Conservation (phyloP, 2,329 filamentous ascomycete species). For the Massarina eburnea region DNA sequence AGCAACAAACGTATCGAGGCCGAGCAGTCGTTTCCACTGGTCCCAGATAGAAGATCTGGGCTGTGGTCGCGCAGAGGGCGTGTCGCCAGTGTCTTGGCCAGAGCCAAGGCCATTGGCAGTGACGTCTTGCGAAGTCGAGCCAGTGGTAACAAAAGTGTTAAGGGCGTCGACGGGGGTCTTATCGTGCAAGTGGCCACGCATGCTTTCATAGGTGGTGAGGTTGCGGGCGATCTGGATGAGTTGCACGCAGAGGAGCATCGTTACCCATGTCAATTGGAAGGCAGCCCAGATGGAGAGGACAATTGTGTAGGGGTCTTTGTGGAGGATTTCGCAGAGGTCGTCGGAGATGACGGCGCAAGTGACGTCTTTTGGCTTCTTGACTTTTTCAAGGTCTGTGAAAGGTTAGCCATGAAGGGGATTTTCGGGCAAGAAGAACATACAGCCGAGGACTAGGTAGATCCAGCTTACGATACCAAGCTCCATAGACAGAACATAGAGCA, state of each 20-base stretch:
- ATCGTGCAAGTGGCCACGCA: constrained; percentile 74
- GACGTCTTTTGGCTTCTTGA: constrained; percentile 54
- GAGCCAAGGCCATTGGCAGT: constrained; percentile 61
- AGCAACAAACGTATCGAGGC: constrained; percentile 90
- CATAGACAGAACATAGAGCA: constrained; percentile 81
- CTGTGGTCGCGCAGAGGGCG: constrained; percentile 40
- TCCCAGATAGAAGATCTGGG: constrained; percentile 69
- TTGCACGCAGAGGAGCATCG: constrained; percentile 95
- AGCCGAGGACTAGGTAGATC: constrained; percentile 71
- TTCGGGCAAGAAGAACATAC: constrained; percentile 51
- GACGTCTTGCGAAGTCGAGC: constrained; percentile 62
- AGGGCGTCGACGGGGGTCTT: constrained; percentile 61
- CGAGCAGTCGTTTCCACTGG: constrained; percentile 81
- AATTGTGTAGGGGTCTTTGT: constrained; percentile 81
- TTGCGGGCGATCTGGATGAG: constrained; percentile 88
- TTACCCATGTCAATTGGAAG: constrained; percentile 89
- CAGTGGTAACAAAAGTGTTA: constrained; percentile 74
- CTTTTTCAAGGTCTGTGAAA: constrained; percentile 64
- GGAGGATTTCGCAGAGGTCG: constrained; percentile 72
- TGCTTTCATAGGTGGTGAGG: constrained; percentile 95
- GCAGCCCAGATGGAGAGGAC: constrained; percentile 76
- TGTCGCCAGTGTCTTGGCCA: constrained; percentile 55
- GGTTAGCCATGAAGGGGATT: constrained; percentile 23
- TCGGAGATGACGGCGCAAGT: constrained; percentile 76
- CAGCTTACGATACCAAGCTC: constrained; percentile 73